phyloP scores from a whole-genome alignment of 2,329 filamentous ascomycete genomes.

The Coniochaeta sp. region DNA sequence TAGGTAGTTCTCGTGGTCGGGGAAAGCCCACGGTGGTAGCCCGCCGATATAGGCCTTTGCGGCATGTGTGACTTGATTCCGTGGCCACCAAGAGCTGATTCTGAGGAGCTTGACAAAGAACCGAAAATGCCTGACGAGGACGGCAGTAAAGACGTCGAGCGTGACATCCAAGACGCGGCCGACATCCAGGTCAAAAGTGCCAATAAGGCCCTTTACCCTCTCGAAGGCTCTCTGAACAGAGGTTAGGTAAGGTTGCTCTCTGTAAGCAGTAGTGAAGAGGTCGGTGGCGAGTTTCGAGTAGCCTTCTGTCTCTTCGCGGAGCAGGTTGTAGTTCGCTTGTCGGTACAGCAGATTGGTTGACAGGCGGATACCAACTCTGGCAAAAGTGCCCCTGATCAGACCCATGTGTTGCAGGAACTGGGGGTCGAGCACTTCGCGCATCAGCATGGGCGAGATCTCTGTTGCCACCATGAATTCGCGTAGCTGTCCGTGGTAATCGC shows the following conservation, averaged over 20 bases:
- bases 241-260: constrained; percentile 64
- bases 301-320: constrained; percentile 92
- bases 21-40: constrained; percentile 80
- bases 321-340: constrained; percentile 92
- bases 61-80: constrained; percentile 40
- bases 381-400: constrained; percentile 79
- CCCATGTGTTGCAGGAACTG: constrained; percentile 67
- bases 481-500: constrained; percentile 40
- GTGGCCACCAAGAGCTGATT: constrained; percentile 95
- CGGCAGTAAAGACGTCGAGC: constrained; percentile 87
- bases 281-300: constrained; percentile 96
- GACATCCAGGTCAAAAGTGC: constrained; percentile 94
- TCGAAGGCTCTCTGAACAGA: constrained; percentile 83
- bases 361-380: constrained; percentile 75
- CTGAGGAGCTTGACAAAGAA: constrained; percentile 94
- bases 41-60: constrained; percentile 48
- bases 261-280: constrained; percentile 80
- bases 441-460: constrained; percentile 60
- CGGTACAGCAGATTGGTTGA: constrained; percentile 91
- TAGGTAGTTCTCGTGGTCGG: constrained; percentile 56
- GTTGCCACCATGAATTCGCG: constrained; percentile 65
- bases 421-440: constrained; percentile 80
- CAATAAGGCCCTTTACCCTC: constrained; percentile 87
- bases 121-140: constrained; percentile 83
- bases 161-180: constrained; percentile 91